These are phyloP conservation scores for Stachybotrys chlorohalonatus DNA, from an alignment of 2,329 filamentous ascomycete species.

Conservation along the genomic window DNA sequence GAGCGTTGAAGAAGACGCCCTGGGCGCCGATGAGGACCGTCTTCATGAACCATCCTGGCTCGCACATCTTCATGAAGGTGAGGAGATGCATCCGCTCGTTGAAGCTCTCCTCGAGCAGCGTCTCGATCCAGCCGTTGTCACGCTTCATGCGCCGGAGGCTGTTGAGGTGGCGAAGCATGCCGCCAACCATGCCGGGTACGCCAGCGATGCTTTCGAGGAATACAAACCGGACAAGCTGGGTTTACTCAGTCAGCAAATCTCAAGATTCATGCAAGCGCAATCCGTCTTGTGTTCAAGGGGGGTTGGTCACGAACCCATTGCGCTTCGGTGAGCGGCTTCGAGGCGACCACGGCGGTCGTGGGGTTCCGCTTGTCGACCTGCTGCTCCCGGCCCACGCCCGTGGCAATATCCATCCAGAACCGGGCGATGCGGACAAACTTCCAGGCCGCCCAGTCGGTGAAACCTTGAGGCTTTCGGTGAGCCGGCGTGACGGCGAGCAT, in stretches of 20 bases:
- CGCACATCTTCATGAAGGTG: constrained; percentile 84
- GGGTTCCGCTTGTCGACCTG: constrained; percentile 50
- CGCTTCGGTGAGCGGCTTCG: constrained; percentile 63
- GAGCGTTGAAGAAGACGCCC: constrained; percentile 91
- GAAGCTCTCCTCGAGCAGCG: constrained; percentile 79
- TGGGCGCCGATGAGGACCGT: constrained; percentile 86
- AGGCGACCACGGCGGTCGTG: constrained; percentile 42
- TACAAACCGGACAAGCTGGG: constrained; percentile 66
- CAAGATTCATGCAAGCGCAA: no score
- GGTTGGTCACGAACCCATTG: constrained; percentile 61
- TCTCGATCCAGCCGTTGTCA: constrained; percentile 96
- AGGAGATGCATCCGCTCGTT: constrained; percentile 92
- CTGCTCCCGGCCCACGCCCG: constrained; percentile 65
- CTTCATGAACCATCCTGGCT: constrained; percentile 74
- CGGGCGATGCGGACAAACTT: constrained; percentile 66
- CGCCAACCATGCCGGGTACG: constrained; percentile 93
- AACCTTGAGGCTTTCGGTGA: constrained; percentile 63
- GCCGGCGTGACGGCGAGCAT: constrained; percentile 67
- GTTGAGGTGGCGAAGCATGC: constrained; percentile 83
- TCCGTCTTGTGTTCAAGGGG: neutral
- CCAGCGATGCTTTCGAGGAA: constrained; percentile 94
- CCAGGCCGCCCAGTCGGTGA: constrained; percentile 73
- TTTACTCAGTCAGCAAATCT: constrained; percentile 6
- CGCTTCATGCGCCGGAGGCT: constrained; percentile 78
- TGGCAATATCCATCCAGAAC: constrained; percentile 73